phyloP scores from a whole-genome alignment of 2,329 filamentous ascomycete genomes.

The Claviceps purpurea region DNA sequence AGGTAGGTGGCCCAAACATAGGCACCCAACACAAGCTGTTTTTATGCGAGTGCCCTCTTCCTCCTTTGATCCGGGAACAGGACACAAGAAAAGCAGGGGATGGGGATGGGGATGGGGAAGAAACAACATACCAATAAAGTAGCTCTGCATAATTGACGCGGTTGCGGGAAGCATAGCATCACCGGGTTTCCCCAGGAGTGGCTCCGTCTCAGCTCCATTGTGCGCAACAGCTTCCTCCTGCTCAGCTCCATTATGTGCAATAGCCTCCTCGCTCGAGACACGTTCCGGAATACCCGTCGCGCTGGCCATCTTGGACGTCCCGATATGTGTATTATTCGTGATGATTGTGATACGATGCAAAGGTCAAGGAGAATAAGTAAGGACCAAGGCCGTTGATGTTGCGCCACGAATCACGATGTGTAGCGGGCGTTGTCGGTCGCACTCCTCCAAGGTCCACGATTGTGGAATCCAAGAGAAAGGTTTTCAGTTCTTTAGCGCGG shows the following conservation, averaged over 20 bases:
- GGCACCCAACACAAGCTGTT: background rate
- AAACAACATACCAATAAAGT: conserved; percentile 50
- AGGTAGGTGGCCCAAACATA: too few relatives aligned
- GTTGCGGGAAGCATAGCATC: conserved; percentile 59
- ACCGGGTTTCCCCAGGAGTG: conserved; percentile 43
- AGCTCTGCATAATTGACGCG: conserved; percentile 53
- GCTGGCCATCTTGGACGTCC: conserved; percentile 44
- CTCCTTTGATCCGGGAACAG: background rate
- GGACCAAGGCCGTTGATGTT: too few relatives aligned
- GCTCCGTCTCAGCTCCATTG: conserved; percentile 25
- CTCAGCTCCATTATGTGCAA: background rate
- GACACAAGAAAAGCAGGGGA: background rate
- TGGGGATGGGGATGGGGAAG: background rate
- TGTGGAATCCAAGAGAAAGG: background rate
- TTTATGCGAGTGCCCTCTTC: background rate
- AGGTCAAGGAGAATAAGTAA: too few relatives aligned
- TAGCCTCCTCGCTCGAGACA: conserved; percentile 13
- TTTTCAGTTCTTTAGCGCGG: too few relatives aligned
- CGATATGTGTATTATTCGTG: background rate
- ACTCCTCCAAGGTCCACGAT: background rate
- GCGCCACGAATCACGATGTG: background rate
- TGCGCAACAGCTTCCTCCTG: background rate
- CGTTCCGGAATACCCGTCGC: conserved; percentile 51
- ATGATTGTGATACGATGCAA: too few relatives aligned
- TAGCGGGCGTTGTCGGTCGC: background rate